These are phyloP conservation scores for Curvularia verruculosa DNA, from an alignment of 2,329 filamentous ascomycete species.

Conservation along the genomic window DNA sequence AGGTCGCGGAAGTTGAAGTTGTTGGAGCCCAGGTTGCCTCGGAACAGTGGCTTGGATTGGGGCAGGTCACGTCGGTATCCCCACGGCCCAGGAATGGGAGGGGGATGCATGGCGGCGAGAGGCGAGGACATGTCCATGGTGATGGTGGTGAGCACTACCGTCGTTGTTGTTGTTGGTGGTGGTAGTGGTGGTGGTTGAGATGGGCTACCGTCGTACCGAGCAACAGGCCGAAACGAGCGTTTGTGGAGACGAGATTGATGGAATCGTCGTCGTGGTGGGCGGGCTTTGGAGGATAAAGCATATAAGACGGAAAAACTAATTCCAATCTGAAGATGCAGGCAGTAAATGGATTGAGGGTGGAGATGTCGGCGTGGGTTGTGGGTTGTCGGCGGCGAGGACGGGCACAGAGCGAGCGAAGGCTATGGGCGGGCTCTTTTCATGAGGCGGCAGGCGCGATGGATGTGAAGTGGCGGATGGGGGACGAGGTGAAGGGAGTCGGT, in stretches of 20 bases:
- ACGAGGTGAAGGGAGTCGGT: constrained; percentile 30
- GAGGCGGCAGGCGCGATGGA: constrained; percentile 27
- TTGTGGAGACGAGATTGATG: constrained; percentile 7
- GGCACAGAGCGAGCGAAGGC: constrained; percentile 17
- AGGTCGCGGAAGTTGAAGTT: constrained; percentile 78
- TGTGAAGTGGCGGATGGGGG: constrained; percentile 1
- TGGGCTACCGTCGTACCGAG: constrained; percentile 60
- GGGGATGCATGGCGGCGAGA: constrained; percentile 87
- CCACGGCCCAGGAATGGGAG: constrained; percentile 68
- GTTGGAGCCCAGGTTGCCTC: constrained; percentile 64
- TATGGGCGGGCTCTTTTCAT: constrained; percentile 33
- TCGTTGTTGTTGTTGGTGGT: no score
- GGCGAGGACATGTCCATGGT: constrained; percentile 93
- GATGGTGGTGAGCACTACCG: constrained; percentile 54
- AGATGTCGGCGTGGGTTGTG: neutral
- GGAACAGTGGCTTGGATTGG: constrained; percentile 59
- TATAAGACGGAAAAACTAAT: constrained; percentile 49
- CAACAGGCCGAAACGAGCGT: constrained; percentile 32
- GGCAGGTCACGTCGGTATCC: constrained; percentile 63
- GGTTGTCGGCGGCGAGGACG: neutral
- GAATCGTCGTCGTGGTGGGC: no score
- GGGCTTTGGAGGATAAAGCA: constrained; percentile 42
- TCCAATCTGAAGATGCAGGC: constrained; percentile 49
- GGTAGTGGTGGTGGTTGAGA: constrained; percentile 9
- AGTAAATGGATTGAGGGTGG: constrained; percentile 28